phyloP scores from a whole-genome alignment of 2,329 filamentous ascomycete genomes.

The Diaporthe sp. region DNA sequence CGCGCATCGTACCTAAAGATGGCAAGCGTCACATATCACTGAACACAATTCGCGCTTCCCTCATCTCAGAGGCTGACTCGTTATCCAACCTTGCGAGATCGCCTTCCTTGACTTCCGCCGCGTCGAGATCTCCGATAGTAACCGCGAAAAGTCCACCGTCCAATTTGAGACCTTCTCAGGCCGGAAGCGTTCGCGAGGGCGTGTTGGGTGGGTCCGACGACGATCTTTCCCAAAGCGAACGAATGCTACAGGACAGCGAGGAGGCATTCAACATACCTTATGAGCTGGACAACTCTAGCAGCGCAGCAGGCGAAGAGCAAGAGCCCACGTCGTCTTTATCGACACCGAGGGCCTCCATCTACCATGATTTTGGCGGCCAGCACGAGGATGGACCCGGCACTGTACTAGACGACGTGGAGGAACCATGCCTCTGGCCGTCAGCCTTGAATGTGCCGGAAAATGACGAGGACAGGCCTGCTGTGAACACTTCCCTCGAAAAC shows the following conservation, averaged over 20 bases:
- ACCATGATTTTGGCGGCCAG: constrained; percentile 52
- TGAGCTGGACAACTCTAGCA: constrained; percentile 57
- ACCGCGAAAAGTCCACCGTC: constrained; percentile 48
- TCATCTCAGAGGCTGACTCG: constrained; percentile 77
- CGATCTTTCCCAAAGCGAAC: constrained; percentile 52
- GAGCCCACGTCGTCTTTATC: constrained; percentile 53
- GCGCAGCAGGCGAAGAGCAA: constrained; percentile 52
- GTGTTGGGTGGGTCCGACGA: constrained; percentile 51
- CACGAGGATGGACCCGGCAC: background rate
- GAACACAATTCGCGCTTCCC: constrained; percentile 73
- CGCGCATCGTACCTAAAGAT: constrained; percentile 64
- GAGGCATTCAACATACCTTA: constrained; percentile 71
- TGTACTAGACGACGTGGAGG: constrained; percentile 45
- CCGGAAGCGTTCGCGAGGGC: constrained; percentile 42
- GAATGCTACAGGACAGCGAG: constrained; percentile 64
- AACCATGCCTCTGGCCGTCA: constrained; percentile 50
- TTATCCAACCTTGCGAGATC: constrained; percentile 73
- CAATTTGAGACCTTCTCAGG: constrained; percentile 44
- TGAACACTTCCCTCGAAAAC: constrained; percentile 12
- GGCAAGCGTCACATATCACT: constrained; percentile 76
- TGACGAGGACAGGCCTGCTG: background rate
- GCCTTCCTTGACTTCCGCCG: constrained; percentile 69
- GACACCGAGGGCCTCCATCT: constrained; percentile 69
- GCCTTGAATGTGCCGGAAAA: background rate
- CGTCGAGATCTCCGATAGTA: constrained; percentile 60